phyloP scores from a whole-genome alignment of 2,329 filamentous ascomycete genomes.

The Aspergillus pseudoterreus region DNA sequence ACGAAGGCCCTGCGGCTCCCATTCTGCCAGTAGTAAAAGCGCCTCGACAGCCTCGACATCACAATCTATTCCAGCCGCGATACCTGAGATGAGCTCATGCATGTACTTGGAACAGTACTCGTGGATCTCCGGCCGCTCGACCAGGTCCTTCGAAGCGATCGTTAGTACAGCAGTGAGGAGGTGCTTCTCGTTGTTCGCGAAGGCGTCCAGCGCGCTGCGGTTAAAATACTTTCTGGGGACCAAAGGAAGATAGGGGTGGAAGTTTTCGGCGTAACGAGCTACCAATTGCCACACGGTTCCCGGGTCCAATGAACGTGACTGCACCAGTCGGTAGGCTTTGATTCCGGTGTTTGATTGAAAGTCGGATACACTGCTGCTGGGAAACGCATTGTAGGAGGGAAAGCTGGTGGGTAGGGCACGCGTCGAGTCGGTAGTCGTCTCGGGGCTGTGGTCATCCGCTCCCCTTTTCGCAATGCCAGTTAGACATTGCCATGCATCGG shows the following conservation, averaged over 20 bases:
- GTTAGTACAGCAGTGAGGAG: slow-evolving; percentile 67
- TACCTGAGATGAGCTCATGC: slow-evolving; percentile 63
- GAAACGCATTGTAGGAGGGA: slow-evolving; percentile 23
- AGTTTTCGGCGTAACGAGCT: slow-evolving; percentile 60
- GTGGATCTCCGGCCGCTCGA: slow-evolving; percentile 60
- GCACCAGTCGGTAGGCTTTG: slow-evolving; percentile 41
- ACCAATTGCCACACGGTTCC: slow-evolving; percentile 52
- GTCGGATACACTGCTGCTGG: slow-evolving; percentile 23
- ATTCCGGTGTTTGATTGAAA: slow-evolving; percentile 33
- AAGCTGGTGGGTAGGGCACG: slow-evolving; percentile 21
- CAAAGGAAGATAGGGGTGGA: slow-evolving; percentile 68
- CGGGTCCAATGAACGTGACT: slow-evolving; percentile 44
- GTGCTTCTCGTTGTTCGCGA: slow-evolving; percentile 61
- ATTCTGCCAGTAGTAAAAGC: slow-evolving; percentile 66
- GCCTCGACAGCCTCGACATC: slow-evolving; percentile 70
- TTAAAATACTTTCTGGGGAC: slow-evolving; percentile 60
- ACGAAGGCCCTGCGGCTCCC: slow-evolving; percentile 65
- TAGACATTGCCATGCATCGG: slow-evolving; percentile 48
- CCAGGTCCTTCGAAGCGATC: slow-evolving; percentile 68
- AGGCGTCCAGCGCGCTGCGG: slow-evolving; percentile 50
- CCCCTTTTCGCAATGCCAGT: slow-evolving; percentile 43
- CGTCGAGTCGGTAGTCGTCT: slow-evolving; percentile 20
- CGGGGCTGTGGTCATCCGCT: slow-evolving; percentile 19
- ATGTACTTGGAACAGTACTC: slow-evolving; percentile 66
- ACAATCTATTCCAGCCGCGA: slow-evolving; percentile 63